Conservation (phyloP, 2,329 filamentous ascomycete species). For the Fusarium robinianum region DNA sequence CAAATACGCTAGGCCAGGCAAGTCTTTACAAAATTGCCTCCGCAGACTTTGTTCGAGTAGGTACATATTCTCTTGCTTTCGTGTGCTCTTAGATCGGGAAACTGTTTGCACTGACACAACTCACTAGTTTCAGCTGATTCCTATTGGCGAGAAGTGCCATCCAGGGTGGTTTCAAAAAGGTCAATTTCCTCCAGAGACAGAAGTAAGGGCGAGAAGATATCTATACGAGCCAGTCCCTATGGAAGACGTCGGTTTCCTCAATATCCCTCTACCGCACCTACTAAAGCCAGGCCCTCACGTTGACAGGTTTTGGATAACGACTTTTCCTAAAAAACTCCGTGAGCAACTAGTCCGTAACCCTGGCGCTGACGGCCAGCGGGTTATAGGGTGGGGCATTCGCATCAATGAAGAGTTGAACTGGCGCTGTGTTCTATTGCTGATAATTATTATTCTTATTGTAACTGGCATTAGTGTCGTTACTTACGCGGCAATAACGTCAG, state of each 20-base stretch:
- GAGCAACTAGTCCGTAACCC: neutral
- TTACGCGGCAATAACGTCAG: neutral
- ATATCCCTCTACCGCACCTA: neutral
- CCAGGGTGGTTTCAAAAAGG: neutral
- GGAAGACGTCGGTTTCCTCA: neutral
- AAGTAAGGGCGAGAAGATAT: neutral
- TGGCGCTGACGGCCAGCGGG: neutral
- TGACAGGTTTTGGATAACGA: neutral
- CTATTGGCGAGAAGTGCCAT: neutral
- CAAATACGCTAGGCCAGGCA: neutral
- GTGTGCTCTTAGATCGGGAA: no score
- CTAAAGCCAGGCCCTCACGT: neutral
- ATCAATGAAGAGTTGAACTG: neutral
- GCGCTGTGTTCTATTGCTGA: neutral
- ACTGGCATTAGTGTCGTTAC: neutral
- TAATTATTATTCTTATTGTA: neutral
- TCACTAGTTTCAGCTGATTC: neutral
- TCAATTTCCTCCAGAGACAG: neutral
- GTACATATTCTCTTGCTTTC: neutral
- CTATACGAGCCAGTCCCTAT: neutral
- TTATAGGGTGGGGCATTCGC: neutral
- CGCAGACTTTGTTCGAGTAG: neutral
- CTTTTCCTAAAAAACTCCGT: neutral
- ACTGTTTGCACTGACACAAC: neutral
- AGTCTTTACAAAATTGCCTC: neutral